These are phyloP conservation scores for Striga asiatica DNA, from an alignment of 257 asterid genomes.

Conservation along the genomic window DNA sequence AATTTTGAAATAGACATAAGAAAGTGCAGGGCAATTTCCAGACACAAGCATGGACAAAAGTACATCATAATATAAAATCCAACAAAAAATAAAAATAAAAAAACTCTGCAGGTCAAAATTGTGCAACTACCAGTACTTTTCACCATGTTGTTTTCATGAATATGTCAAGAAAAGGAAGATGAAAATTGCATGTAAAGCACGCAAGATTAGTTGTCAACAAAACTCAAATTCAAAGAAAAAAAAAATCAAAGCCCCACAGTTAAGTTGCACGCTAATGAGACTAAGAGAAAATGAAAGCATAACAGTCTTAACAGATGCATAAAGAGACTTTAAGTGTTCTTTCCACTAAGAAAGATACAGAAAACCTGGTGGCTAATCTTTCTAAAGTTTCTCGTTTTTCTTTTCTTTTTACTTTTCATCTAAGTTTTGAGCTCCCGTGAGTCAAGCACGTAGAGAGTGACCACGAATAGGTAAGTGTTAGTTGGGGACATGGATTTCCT, in stretches of 20 bases:
- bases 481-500: too few species aligned
- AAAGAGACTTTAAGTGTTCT: too few species aligned
- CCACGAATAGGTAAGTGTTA: too few species aligned
- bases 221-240: too few species aligned
- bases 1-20: background rate
- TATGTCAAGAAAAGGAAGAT: slow-evolving; percentile 8
- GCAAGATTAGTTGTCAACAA: background rate
- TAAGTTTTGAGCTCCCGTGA: too few species aligned
- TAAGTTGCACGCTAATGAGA: background rate
- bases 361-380: too few species aligned
- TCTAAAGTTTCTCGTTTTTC: too few species aligned
- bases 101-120: slow-evolving; percentile 4
- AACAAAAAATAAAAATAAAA: too few species aligned
- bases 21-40: slow-evolving; percentile 26
- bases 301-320: too few species aligned
- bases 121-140: slow-evolving; percentile 14
- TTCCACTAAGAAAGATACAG: too few species aligned
- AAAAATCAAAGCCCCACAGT: background rate
- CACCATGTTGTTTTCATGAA: background rate
- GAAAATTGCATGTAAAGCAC: slow-evolving; percentile 2
- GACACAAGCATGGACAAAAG: background rate
- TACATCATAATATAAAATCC: background rate
- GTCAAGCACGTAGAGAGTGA: too few species aligned
- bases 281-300: background rate
- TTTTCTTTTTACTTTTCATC: too few species aligned